Evolutionary conservation across 2,329 filamentous ascomycete species (phyloP), one percentile per base, ranked within the genome.

Genomic region (Colletotrichum caudatum): DNA sequence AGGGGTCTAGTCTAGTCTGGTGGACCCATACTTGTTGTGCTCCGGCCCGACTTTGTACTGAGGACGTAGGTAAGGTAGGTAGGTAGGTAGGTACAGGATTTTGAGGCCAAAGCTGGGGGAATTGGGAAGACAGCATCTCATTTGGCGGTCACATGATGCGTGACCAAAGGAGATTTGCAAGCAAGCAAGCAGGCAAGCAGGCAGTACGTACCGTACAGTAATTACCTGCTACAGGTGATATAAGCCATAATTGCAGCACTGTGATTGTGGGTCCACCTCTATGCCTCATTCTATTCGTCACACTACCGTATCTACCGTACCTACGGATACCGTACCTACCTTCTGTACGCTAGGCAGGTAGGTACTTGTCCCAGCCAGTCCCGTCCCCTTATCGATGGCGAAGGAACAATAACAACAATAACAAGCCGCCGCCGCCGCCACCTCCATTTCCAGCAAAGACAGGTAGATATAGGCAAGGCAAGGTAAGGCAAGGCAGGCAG

Each of bases 111-210:
- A 35, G 51, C 26, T 16, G 26, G 14, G 51, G 16, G n/a, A n/a
- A 26, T 53, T 20, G 8, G 26, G 12, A 14, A 51, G 46, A 48
- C 46, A 3, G 37, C n/a, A 26, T 8, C 37, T n/a, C 50, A 23
- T 57, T 1, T 26, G 33, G 33, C 29, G 35, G 62, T 69, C 67
- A 69, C 62, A 69, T 69, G 58, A 67, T 57, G 12, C 2, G 29
- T 54, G 48, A 56, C 29, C 33, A 44, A 26, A 60, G 46, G n/a
- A 39, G 35, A 39, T 26, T 39, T n/a, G n/a, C n/a, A n/a, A n/a
- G n/a, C n/a, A n/a, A n/a, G n/a, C n/a, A 39, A 39, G 37, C 14
- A 33, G 14, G 51, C 35, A n/a, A 37, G 14, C 14, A 41, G 3
- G 12, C 44, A 20, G 44, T 46, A n/a, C 44, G 20, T 46, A n/a